phyloP scores from a whole-genome alignment of 768 basidiomycete genomes.

The Kwoniella europaea region DNA sequence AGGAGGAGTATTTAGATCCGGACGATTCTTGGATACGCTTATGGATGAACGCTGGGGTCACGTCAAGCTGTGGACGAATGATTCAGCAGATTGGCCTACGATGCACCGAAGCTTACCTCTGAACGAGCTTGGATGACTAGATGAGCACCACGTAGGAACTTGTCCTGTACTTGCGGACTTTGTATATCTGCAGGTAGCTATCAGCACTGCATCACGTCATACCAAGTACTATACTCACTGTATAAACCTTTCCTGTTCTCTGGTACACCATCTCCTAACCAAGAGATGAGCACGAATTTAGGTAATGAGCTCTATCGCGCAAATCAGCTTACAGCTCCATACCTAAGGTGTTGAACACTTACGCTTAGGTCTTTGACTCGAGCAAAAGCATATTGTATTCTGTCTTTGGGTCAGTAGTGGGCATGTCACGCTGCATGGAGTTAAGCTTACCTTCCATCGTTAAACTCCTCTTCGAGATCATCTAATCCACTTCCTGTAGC shows the following conservation, averaged over 20 bases:
- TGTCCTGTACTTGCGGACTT: slow-evolving; percentile 71
- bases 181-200: slow-evolving; percentile 66
- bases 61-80: slow-evolving; percentile 67
- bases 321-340: neutral
- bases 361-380: slow-evolving; percentile 86
- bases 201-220: neutral
- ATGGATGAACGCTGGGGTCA: slow-evolving; percentile 78
- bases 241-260: slow-evolving; percentile 90
- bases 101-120: slow-evolving; percentile 12
- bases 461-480: slow-evolving; percentile 91
- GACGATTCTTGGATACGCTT: slow-evolving; percentile 84
- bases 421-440: neutral
- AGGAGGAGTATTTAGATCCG: slow-evolving; percentile 85
- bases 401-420: slow-evolving; percentile 51
- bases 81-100: no score
- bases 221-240: slow-evolving; percentile 57
- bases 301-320: slow-evolving; percentile 70
- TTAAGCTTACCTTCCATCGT: slow-evolving; percentile 77
- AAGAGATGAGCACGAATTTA: slow-evolving; percentile 94
- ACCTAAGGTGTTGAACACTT: slow-evolving; percentile 41
- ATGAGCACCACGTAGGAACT: slow-evolving; percentile 74
- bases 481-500: slow-evolving; percentile 82
- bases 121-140: slow-evolving; percentile 56
- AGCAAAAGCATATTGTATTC: slow-evolving; percentile 92
- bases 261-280: slow-evolving; percentile 97